Evolutionary conservation across 2,329 filamentous ascomycete species (phyloP), one percentile per base, ranked within the genome.

Genomic region (Pseudogymnoascus sp.): DNA sequence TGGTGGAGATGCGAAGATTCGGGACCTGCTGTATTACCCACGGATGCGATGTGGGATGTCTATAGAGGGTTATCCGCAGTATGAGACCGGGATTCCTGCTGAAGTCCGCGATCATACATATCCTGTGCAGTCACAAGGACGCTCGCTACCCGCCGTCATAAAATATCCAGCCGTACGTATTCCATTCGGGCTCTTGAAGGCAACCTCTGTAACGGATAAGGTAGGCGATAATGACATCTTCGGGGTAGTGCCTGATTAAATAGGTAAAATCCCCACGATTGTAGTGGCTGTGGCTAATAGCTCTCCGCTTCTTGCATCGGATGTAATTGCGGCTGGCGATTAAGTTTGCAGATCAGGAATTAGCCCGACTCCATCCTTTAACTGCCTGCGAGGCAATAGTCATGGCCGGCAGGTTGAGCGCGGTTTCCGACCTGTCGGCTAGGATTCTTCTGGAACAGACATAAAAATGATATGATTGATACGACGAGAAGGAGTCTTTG

Each of bases 1-100:
- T 64, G 26, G 57, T 10, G 35, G 71, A 53, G 65, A 68, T 2
- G 60, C 31, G n/a, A 60, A 44, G 17, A 62, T 67, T 47, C 53
- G 57, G 50, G 62, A 67, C 31, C 61, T 68, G 10, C 47, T 68
- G 63, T n/a, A 61, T n/a, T 66, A 64, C 53, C 65, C 67, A 31
- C 68, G 64, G 40, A 61, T 60, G 19, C 57, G 26, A 53, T 53
- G 26, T 53, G 23, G 47, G 6, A 26, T 47, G 47, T 8, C 28
- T 8, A 31, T 3, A 53, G 15, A 17, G 2, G 15, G 9, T 11
- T 23, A 31, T 11, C 15, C 15, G 15, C 47, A 17, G 21, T 53
- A 53, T 53, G 26, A 44, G 19, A 19, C 17, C 4, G 17, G 17
- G 9, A 5, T 42, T 42, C 7, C 17, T 42, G 38, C 17, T 19